Percentiles rank a stretch among this genome's conserved stretches.
Conservation (phyloP, 305 asterid genomes). For the Fraxinus ornus region DNA sequence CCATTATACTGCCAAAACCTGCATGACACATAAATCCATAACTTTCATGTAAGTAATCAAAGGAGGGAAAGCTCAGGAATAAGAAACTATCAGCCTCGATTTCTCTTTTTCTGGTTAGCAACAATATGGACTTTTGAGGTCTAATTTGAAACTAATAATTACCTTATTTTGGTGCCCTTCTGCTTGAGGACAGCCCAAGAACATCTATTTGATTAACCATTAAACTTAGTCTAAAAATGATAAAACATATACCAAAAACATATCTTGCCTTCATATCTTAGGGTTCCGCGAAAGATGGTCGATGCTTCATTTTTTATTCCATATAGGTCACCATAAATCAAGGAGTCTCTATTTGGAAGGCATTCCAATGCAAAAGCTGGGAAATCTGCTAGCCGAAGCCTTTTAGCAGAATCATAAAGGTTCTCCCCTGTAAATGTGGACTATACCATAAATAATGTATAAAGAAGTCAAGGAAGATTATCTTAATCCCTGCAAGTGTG, state of each 20-base stretch:
- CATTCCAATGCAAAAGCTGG: conserved; percentile 97
- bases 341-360: conserved; percentile 88
- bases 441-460: background rate
- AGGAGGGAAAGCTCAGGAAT: background rate
- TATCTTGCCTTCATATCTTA: conserved; percentile 80
- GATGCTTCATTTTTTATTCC: conserved; percentile 85
- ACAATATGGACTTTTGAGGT: background rate
- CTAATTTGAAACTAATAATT: background rate
- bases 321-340: conserved; percentile 79
- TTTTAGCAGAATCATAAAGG: conserved; percentile 83
- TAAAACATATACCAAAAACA: conserved; percentile 8
- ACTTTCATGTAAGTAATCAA: conserved; percentile 5
- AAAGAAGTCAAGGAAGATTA: background rate
- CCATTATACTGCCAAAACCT: conserved; percentile 94
- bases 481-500: conserved; percentile 44
- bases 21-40: conserved; percentile 19
- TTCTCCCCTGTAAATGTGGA: conserved; percentile 57
- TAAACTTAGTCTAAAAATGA: background rate
- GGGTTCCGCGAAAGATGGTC: conserved; percentile 88
- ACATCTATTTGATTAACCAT: background rate
- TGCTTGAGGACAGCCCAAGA: background rate
- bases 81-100: background rate
- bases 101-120: background rate
- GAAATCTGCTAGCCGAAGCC: conserved; percentile 63
- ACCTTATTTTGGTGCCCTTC: background rate